Conservation (phyloP, 2,329 filamentous ascomycete species). For the Beauveria bassiana region DNA sequence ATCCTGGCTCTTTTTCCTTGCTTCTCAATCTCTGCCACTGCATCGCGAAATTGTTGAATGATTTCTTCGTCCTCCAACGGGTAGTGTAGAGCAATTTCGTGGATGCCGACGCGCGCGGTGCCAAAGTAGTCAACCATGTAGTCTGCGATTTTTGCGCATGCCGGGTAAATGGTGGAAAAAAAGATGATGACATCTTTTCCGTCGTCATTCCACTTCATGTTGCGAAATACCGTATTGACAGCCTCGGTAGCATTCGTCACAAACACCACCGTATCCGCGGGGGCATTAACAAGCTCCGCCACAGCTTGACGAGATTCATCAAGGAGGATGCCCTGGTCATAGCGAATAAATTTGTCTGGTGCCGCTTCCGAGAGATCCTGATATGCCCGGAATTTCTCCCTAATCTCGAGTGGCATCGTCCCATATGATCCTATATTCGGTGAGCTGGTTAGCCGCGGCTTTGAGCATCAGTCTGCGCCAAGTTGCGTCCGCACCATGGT, state of each 20-base stretch:
- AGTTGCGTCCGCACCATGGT: constrained; percentile 5
- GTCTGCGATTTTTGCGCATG: constrained; percentile 65
- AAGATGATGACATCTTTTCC: constrained; percentile 72
- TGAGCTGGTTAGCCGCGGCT: not conserved
- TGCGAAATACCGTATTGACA: constrained; percentile 72
- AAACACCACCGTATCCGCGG: constrained; percentile 61
- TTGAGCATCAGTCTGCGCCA: not conserved
- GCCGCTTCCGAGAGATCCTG: constrained; percentile 58
- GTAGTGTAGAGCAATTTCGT: constrained; percentile 55
- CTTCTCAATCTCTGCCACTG: constrained; percentile 43
- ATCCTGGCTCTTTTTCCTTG: constrained; percentile 57
- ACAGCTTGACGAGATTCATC: constrained; percentile 57
- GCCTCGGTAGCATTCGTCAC: constrained; percentile 75
- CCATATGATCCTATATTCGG: constrained; percentile 63
- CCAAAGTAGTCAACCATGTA: constrained; percentile 61
- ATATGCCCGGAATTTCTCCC: constrained; percentile 50
- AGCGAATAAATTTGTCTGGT: constrained; percentile 72
- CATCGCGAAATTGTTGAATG: constrained; percentile 49
- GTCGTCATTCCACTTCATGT: constrained; percentile 57
- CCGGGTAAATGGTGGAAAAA: constrained; percentile 73
- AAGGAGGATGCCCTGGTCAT: constrained; percentile 54
- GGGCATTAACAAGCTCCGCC: constrained; percentile 58
- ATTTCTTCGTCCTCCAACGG: constrained; percentile 65
- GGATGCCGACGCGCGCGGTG: constrained; percentile 30
- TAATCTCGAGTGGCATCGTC: constrained; percentile 58